Conservation (phyloP, 768 basidiomycete genomes). For the Amanita molliuscula region DNA sequence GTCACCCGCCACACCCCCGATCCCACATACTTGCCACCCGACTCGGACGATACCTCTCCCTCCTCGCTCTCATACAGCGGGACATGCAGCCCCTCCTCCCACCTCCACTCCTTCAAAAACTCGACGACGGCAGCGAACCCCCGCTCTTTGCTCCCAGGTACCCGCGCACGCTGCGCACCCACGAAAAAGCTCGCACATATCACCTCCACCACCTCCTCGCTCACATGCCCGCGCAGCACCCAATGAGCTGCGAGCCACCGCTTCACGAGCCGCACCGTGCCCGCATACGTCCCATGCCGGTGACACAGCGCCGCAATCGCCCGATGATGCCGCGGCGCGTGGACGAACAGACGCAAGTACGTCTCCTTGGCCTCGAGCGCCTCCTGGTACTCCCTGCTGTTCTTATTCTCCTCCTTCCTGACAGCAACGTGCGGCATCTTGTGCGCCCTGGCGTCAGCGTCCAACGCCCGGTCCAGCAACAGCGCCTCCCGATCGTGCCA, state of each 20-base stretch:
- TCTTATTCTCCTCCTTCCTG: slow-evolving; percentile 21
- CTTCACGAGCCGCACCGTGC: slow-evolving; percentile 82
- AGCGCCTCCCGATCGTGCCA: slow-evolving; percentile 82
- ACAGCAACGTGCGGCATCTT: slow-evolving; percentile 27
- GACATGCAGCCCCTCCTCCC: slow-evolving; percentile 65
- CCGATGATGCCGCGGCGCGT: slow-evolving; percentile 78
- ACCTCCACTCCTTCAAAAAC: slow-evolving; percentile 76
- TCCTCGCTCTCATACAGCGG: slow-evolving; percentile 45
- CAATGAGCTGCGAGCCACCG: slow-evolving; percentile 91
- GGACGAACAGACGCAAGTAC: slow-evolving; percentile 64
- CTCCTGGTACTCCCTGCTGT: slow-evolving; percentile 39
- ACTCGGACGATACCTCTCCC: slow-evolving; percentile 11
- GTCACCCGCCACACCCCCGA: slow-evolving; percentile 62
- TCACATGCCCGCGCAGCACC: slow-evolving; percentile 66
- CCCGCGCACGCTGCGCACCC: slow-evolving; percentile 11
- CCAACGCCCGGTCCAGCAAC: slow-evolving; percentile 61
- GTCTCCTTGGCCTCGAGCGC: slow-evolving; percentile 47
- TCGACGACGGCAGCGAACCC: slow-evolving; percentile 70
- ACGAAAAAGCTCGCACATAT: slow-evolving; percentile 69
- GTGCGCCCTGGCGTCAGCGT: slow-evolving; percentile 34
- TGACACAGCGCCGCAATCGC: slow-evolving; percentile 75
- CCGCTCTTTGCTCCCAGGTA: slow-evolving; percentile 69
- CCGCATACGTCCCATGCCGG: slow-evolving; percentile 66
- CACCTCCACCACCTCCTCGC: slow-evolving; percentile 75
- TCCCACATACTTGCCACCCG: not conserved